A percentile compares a stretch with the other conserved stretches of the same genome.
Evolutionary conservation across 345 rosid genomes (phyloP).

Genomic region (Chamaenerion angustifolium): DNA sequence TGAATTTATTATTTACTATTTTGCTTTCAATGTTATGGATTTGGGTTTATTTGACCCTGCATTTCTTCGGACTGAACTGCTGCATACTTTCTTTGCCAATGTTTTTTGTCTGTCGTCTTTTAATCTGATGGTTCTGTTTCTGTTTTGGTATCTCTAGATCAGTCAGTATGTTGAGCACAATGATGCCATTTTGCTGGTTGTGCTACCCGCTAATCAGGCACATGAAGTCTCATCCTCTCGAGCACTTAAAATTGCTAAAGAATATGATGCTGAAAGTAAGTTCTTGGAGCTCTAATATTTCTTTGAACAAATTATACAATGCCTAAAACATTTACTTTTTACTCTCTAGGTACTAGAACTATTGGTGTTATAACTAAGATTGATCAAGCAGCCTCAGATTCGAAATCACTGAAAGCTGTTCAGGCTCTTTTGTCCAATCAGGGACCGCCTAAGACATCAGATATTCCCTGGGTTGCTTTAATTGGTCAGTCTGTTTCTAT

Average conservation of each 20-base stretch:
- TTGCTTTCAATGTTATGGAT: background rate
- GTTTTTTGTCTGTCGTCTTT: background rate
- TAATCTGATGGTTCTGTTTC: background rate
- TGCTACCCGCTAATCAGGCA: constrained; percentile 81
- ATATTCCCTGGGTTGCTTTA: constrained; percentile 94
- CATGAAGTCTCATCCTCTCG: constrained; percentile 83
- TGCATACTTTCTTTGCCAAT: background rate
- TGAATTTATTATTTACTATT: background rate
- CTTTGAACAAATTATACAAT: background rate
- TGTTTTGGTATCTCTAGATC: constrained; percentile 31
- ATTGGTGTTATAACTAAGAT: constrained; percentile 80
- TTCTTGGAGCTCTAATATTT: constrained; percentile 5
- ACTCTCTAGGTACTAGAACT: constrained; percentile 78
- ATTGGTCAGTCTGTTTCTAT: constrained; percentile 95
- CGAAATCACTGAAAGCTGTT: constrained; percentile 93
- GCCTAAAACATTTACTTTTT: constrained; percentile 1
- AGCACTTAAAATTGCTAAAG: constrained; percentile 88
- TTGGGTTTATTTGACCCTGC: background rate
- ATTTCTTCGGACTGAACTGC: background rate
- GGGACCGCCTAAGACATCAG: constrained; percentile 89
- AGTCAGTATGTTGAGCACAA: constrained; percentile 64
- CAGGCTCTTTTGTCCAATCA: constrained; percentile 81
- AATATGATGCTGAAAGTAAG: constrained; percentile 80
- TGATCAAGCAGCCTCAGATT: constrained; percentile 83
- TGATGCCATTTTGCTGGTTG: constrained; percentile 83